These are phyloP conservation scores for Monosporascus sp. DNA, from an alignment of 2,329 filamentous ascomycete species.

Conservation along the genomic window DNA sequence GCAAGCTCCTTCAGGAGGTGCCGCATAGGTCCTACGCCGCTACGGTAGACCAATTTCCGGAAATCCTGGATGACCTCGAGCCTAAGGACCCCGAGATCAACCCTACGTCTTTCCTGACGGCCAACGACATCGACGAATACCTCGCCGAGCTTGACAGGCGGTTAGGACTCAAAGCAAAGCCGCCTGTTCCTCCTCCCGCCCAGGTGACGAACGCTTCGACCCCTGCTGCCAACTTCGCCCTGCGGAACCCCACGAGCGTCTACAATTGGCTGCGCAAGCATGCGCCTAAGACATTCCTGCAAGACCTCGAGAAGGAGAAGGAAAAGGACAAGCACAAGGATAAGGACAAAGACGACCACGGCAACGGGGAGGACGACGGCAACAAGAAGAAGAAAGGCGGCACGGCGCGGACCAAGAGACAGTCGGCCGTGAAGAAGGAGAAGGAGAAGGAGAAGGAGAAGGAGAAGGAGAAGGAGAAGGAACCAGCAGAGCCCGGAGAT, in stretches of 20 bases:
- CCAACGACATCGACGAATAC: conserved; percentile 70
- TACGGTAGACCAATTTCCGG: conserved; percentile 59
- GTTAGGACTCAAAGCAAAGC: conserved; percentile 38
- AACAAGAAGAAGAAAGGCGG: conserved; percentile 26
- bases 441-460: conserved; percentile 29
- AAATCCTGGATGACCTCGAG: conserved; percentile 43
- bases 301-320: conserved; percentile 59
- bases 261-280: conserved; percentile 93
- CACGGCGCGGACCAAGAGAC: conserved; percentile 32
- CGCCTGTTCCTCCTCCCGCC: conserved; percentile 47
- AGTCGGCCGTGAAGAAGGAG: conserved; percentile 17
- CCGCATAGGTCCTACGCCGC: conserved; percentile 47
- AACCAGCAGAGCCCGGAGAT: conserved; percentile 31
- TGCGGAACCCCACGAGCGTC: conserved; percentile 82
- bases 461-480: conserved; percentile 26
- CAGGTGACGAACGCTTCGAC: conserved; percentile 27
- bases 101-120: conserved; percentile 61
- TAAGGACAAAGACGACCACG: conserved; percentile 34
- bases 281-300: conserved; percentile 77
- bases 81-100: conserved; percentile 46
- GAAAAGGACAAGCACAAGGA: conserved; percentile 31
- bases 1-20: conserved; percentile 45
- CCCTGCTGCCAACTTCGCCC: conserved; percentile 38
- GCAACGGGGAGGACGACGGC: conserved; percentile 34
- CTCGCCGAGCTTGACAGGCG: conserved; percentile 57